phyloP scores from a whole-genome alignment of 2,329 filamentous ascomycete species.

The Penicillium sp. region DNA sequence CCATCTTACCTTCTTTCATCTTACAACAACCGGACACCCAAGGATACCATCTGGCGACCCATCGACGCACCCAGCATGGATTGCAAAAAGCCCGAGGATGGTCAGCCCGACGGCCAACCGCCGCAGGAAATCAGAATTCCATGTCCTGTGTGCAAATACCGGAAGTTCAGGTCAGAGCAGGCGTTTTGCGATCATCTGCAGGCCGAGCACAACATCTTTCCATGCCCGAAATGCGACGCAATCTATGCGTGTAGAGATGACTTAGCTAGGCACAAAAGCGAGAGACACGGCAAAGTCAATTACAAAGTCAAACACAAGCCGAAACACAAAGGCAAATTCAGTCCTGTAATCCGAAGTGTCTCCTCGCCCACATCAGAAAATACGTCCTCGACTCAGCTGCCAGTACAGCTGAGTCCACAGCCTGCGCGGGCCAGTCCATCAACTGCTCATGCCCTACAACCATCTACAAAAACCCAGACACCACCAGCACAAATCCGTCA shows the following conservation, averaged over 20 bases:
- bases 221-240: not conserved
- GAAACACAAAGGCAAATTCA: not conserved
- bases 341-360: too few relatives aligned
- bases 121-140: not conserved
- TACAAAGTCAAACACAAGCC: rapidly evolving
- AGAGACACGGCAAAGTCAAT: not conserved
- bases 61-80: not conserved
- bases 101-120: not conserved
- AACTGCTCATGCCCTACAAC: not conserved
- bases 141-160: not conserved
- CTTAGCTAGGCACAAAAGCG: not conserved
- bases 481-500: not conserved
- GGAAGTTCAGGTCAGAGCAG: not conserved
- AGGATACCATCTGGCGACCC: not conserved
- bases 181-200: not conserved
- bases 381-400: not conserved
- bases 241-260: not conserved
- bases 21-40: not conserved
- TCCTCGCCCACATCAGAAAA: not conserved
- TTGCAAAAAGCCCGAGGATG: rapidly evolving
- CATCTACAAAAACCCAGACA: not conserved
- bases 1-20: not conserved
- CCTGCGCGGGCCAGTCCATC: not conserved
- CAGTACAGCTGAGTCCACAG: not conserved
- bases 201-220: not conserved